Evolutionary conservation across 495 filamentous ascomycete genomes (phyloP).

Genomic region (Chaetomium fimeti): DNA sequence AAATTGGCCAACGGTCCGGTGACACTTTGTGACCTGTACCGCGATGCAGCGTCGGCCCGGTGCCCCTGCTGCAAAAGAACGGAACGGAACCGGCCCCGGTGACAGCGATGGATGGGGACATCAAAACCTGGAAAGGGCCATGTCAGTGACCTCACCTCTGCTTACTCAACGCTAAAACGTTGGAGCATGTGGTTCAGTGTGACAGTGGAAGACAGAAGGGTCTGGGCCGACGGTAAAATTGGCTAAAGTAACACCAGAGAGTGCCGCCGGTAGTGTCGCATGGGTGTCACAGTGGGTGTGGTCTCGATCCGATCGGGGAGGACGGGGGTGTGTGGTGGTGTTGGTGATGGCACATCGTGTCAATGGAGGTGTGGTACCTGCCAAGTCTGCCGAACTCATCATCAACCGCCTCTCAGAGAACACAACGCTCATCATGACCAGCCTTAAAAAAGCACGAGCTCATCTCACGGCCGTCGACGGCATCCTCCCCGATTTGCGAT

Average conservation of each 20-base stretch:
- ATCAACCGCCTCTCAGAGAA: neutral
- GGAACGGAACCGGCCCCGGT: constrained; percentile 4
- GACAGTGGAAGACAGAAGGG: neutral
- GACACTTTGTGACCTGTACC: neutral
- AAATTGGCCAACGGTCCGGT: constrained; percentile 2
- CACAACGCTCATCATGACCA: neutral
- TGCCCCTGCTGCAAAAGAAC: constrained; percentile 6
- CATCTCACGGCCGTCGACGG: neutral
- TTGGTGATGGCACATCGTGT: constrained; percentile 3
- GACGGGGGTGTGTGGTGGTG: neutral
- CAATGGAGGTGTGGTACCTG: neutral
- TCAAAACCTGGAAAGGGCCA: neutral
- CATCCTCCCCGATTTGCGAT: neutral
- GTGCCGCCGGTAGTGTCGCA: constrained; percentile 5
- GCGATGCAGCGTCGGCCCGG: constrained; percentile 8
- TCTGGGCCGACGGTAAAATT: constrained; percentile 13
- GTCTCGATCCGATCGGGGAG: constrained; percentile 9
- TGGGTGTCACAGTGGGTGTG: neutral
- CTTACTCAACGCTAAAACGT: neutral
- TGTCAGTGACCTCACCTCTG: neutral
- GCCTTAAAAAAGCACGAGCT: neutral
- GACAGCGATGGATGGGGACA: neutral
- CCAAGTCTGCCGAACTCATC: constrained; percentile 4
- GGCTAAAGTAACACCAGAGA: constrained; percentile 3
- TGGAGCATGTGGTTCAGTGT: neutral